phyloP scores from a whole-genome alignment of 192 early-diverging fungal genomes.

The Dimargaris xerosporica region DNA sequence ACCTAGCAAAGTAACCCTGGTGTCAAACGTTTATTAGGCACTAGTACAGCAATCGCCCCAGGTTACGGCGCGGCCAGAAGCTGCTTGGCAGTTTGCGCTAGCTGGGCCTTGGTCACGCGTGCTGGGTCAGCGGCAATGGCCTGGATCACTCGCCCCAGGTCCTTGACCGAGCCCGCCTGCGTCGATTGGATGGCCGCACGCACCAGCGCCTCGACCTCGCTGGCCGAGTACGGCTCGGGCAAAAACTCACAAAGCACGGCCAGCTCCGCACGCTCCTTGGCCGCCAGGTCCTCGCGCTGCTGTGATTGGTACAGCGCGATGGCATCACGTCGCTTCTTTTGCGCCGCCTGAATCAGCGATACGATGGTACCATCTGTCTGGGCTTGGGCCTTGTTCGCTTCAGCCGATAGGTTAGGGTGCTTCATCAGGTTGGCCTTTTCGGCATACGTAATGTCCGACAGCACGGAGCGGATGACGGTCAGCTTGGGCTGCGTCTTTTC shows the following conservation, averaged over 20 bases:
- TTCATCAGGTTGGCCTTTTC: conserved; percentile 37
- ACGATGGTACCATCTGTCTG: conserved; percentile 44
- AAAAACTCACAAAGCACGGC: conserved; percentile 53
- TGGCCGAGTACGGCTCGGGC: conserved; percentile 56
- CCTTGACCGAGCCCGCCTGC: conserved; percentile 45
- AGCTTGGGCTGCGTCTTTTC: conserved; percentile 45
- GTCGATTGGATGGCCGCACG: conserved; percentile 31
- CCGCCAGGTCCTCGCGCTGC: conserved; percentile 58
- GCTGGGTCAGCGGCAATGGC: conserved; percentile 49
- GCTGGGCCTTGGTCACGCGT: conserved; percentile 54
- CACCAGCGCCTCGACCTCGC: conserved; percentile 53
- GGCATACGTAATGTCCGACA: conserved; percentile 64
- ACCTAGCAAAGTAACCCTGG: neutral
- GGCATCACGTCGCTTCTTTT: conserved; percentile 73
- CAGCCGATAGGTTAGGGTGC: neutral
- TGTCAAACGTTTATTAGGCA: neutral
- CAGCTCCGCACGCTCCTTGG: conserved; percentile 50
- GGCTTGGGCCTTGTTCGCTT: neutral
- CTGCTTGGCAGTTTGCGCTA: conserved; percentile 62
- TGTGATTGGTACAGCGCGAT: conserved; percentile 42
- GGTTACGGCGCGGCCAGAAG: conserved; percentile 24
- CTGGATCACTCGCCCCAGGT: conserved; percentile 81
- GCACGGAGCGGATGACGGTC: conserved; percentile 51
- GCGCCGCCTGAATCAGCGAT: conserved; percentile 54
- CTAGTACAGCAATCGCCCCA: neutral